Conservation (phyloP, 352 stramenopile species). For the Globisporangium cederbergense region DNA sequence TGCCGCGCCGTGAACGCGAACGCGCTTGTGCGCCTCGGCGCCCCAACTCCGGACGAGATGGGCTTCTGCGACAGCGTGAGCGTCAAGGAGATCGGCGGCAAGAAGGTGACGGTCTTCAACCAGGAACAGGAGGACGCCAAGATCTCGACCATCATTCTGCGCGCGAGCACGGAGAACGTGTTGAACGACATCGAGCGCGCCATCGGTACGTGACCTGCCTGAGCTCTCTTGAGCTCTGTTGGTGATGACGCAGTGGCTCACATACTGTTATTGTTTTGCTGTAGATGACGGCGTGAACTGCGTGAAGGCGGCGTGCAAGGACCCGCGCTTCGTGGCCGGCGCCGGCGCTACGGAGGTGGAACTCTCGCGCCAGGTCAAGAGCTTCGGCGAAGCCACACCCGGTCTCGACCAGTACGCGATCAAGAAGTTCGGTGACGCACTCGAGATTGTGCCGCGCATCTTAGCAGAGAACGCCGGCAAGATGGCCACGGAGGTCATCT, state of each 20-base stretch:
- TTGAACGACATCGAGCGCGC: conserved; percentile 98
- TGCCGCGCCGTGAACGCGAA: conserved; percentile 97
- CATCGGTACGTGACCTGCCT: conserved; percentile 55
- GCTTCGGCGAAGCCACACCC: conserved; percentile 93
- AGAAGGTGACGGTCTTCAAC: conserved; percentile 95
- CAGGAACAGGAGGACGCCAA: conserved; percentile 93
- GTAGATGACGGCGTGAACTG: conserved; percentile 97
- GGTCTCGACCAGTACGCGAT: conserved; percentile 99
- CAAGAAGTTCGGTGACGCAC: conserved; percentile 97
- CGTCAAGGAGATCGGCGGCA: conserved; percentile 95
- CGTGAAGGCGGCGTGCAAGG: conserved; percentile 93
- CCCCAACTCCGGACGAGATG: conserved; percentile 98
- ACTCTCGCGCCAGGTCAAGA: conserved; percentile 92
- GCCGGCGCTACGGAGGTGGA: conserved; percentile 96
- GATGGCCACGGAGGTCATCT: conserved; percentile 93
- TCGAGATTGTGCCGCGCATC: conserved; percentile 97
- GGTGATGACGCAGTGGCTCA: background rate
- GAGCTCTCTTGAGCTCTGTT: background rate
- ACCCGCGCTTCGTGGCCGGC: conserved; percentile 94
- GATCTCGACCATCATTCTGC: conserved; percentile 96
- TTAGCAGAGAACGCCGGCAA: conserved; percentile 98
- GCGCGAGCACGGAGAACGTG: conserved; percentile 93
- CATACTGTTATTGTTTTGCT: background rate
- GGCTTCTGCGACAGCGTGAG: conserved; percentile 91
- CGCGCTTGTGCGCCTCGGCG: conserved; percentile 95